Base-by-base conservation (phyloP, 768 basidiomycete species). In the Suillus occidentalis region DNA sequence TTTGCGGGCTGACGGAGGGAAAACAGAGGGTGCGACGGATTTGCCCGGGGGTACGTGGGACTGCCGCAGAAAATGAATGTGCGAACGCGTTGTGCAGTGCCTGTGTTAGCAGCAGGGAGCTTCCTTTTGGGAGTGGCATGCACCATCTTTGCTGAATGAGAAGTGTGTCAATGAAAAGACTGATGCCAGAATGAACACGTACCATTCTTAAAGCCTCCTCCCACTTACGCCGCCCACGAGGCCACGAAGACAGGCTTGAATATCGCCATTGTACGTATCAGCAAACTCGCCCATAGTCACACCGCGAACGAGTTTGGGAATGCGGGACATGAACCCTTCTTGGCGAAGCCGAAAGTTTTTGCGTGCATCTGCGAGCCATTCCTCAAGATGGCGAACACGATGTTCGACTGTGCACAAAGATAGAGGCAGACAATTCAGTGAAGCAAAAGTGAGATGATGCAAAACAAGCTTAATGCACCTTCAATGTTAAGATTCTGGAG, bases 221-320 rank as follows among this genome's bases (percentile, higher is more conserved):
- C 89, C 89, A 91, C 74, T 92, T 92, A 68, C 92, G 79, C 74
- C 78, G n/a, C 78, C 80, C 63, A 91, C 77, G 58, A 89, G 75
- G 2, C 88, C 91, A 65, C 87, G 82, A 65, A 91, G 75, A 47
- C 89, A 89, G 9, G 84, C 85, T 71, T 91, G 89, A 31, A 91
- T 79, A 69, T 92, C 88, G 3, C 90, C 92, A 61, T 88, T 81
- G 76, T 92, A 93, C 72, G 89, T 91, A 65, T 86, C 85, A 20
- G 87, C 88, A 74, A 94, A 92, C 52, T 92, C 91, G 67, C 85
- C 85, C 84, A 94, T 87, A 16, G 87, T 85, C 75, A 93, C 87
- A 36, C 78, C 78, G 40, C 90, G 85, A 42, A 94, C 87, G 67
- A 88, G 85, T 70, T 87, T 90, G 0, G 91, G 92, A 39, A 93